Percentiles rank a stretch among this genome's conserved stretches.
phyloP scores from a whole-genome alignment of 805 yeast species.

The Nadsonia fulvescens region DNA sequence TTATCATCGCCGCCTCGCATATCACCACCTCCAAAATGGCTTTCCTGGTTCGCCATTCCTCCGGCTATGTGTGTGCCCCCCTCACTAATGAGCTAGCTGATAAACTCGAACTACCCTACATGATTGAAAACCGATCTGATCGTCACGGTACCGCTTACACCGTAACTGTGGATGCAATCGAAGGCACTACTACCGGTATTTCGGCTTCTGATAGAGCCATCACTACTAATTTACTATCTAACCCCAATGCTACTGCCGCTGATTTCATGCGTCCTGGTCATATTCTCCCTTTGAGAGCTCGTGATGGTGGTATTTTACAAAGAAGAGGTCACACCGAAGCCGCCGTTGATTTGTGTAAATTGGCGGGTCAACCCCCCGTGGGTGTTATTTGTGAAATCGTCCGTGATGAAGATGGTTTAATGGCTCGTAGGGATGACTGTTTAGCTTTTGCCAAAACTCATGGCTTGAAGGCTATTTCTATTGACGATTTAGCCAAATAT shows the following conservation, averaged over 20 bases:
- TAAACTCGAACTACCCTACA: slow-evolving; percentile 55
- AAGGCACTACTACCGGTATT: slow-evolving; percentile 93
- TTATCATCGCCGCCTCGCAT: slow-evolving; percentile 78
- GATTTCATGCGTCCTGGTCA: slow-evolving; percentile 91
- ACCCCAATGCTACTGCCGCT: slow-evolving; percentile 31
- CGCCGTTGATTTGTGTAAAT: slow-evolving; percentile 66
- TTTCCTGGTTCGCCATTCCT: slow-evolving; percentile 55
- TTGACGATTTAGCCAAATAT: slow-evolving; percentile 50
- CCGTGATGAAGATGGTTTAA: slow-evolving; percentile 78
- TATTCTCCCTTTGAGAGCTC: slow-evolving; percentile 80
- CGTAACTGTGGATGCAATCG: slow-evolving; percentile 67
- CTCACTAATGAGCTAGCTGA: slow-evolving; percentile 65
- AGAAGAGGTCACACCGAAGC: slow-evolving; percentile 98
- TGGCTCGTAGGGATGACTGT: slow-evolving; percentile 90
- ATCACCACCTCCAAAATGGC: slow-evolving; percentile 82
- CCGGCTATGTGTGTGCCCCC: slow-evolving; percentile 89
- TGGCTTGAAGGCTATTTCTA: slow-evolving; percentile 55
- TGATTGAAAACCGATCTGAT: slow-evolving; percentile 50
- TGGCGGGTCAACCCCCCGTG: slow-evolving; percentile 68
- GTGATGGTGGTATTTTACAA: slow-evolving; percentile 56
- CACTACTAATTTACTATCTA: slow-evolving; percentile 59
- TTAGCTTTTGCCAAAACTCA: slow-evolving; percentile 42
- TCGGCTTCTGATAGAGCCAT: slow-evolving; percentile 86
- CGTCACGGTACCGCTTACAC: slow-evolving; percentile 97
- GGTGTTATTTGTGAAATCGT: slow-evolving; percentile 91